Conservation (phyloP, 345 rosid genomes). For the Garcia nutans region DNA sequence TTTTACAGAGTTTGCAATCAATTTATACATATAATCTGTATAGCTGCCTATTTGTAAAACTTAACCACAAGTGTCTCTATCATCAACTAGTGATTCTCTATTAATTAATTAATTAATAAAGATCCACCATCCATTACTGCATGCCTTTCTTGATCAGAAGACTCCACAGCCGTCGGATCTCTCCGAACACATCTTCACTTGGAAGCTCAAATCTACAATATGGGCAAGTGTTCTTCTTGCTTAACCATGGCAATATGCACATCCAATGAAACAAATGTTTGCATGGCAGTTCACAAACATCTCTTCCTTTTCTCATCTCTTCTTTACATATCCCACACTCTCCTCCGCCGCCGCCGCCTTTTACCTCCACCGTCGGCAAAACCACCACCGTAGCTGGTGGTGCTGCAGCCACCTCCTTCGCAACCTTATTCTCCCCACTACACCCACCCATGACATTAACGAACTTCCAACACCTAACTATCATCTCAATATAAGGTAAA, state of each 20-base stretch:
- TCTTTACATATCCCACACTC: constrained; percentile 86
- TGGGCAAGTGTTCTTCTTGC: constrained; percentile 83
- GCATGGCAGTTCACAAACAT: constrained; percentile 85
- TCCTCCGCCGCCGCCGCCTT: constrained; percentile 28
- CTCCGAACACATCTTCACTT: constrained; percentile 67
- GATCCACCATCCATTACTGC: not conserved
- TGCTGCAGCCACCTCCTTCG: constrained; percentile 54
- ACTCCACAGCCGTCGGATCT: constrained; percentile 85
- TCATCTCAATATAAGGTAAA: constrained; percentile 59
- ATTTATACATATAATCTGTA: not conserved
- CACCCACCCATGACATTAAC: constrained; percentile 39
- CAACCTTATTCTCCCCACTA: constrained; percentile 30
- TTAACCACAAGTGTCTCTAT: constrained; percentile 25
- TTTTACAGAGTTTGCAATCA: no score
- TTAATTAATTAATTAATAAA: no score
- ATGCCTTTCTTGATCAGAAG: constrained; percentile 36
- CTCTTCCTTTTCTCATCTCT: constrained; percentile 75
- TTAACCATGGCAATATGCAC: constrained; percentile 81
- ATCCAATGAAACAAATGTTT: constrained; percentile 86
- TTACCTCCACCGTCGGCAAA: constrained; percentile 56
- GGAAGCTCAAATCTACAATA: constrained; percentile 89
- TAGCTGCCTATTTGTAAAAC: not conserved
- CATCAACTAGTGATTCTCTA: not conserved
- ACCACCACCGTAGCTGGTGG: constrained; percentile 62
- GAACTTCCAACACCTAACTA: constrained; percentile 63